Conservation (phyloP, 2,329 filamentous ascomycete genomes). For the Colletotrichum limetticola region DNA sequence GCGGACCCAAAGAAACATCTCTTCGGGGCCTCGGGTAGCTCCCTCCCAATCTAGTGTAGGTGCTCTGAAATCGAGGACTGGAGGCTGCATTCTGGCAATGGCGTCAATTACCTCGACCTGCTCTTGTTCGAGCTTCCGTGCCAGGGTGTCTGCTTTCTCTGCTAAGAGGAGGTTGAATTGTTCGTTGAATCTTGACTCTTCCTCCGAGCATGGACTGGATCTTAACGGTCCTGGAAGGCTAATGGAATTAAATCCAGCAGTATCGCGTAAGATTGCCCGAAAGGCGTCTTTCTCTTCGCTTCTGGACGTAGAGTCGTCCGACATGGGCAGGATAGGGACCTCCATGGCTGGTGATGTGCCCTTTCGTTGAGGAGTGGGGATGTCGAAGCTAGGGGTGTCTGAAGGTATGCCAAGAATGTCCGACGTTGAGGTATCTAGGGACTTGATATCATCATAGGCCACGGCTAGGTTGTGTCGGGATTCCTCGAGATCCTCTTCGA, state of each 20-base stretch:
- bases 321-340: neutral
- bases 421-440: neutral
- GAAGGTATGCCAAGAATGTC: neutral
- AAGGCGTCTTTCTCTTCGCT: neutral
- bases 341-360: neutral
- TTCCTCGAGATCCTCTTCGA: neutral
- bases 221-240: too few relatives aligned
- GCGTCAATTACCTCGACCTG: conserved; percentile 40
- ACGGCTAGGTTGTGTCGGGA: conserved; percentile 24
- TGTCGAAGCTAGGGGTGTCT: conserved; percentile 6
- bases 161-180: conserved; percentile 39
- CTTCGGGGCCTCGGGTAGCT: conserved; percentile 35
- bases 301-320: neutral
- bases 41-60: conserved; percentile 39
- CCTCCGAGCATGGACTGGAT: neutral
- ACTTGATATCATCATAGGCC: neutral
- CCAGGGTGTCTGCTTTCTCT: conserved; percentile 23
- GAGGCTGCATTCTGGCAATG: conserved; percentile 42
- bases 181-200: conserved; percentile 38
- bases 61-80: conserved; percentile 41
- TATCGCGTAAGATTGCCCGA: neutral
- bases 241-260: neutral
- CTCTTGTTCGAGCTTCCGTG: conserved; percentile 42
- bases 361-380: neutral
- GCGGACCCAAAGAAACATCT: conserved; percentile 38